These are phyloP conservation scores for Physcomitrium patens DNA, from an alignment of 225 moss, liverwort and hornwort species.

Conservation along the genomic window DNA sequence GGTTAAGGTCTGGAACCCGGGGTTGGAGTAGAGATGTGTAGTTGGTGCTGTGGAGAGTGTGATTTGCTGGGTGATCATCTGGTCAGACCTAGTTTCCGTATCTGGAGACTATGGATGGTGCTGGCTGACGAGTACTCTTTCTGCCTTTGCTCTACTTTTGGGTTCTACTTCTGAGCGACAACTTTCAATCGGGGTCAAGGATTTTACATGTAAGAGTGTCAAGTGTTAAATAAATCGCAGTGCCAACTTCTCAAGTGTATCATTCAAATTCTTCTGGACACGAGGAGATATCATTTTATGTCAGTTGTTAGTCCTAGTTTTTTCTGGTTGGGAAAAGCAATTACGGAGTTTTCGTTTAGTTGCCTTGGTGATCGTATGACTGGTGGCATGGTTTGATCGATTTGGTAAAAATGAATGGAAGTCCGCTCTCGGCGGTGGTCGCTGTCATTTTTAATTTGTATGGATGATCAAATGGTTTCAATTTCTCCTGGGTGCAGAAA, in stretches of 20 bases:
- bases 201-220: conserved; percentile 34
- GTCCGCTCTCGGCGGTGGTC: too few relatives aligned
- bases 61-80: conserved; percentile 33
- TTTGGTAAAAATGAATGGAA: too few relatives aligned
- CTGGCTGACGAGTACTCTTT: conserved; percentile 12
- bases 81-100: conserved; percentile 33
- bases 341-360: too few relatives aligned
- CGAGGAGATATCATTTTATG: too few relatives aligned
- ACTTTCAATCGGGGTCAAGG: conserved; percentile 31
- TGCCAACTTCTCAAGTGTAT: conserved; percentile 26
- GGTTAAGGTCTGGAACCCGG: conserved; percentile 27
- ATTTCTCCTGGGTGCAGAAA: too few relatives aligned
- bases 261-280: not conserved
- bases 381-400: too few relatives aligned
- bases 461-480: too few relatives aligned
- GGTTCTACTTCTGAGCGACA: conserved; percentile 28
- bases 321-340: too few relatives aligned
- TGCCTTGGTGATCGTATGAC: too few relatives aligned
- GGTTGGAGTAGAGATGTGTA: conserved; percentile 42
- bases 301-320: too few relatives aligned
- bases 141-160: conserved; percentile 28
- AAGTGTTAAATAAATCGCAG: conserved; percentile 41
- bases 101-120: conserved; percentile 29
- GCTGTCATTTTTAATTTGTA: too few relatives aligned
- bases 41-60: conserved; percentile 36